phyloP scores from a whole-genome alignment of 129 eudicot genomes.

The Flaveria ramosissima region DNA sequence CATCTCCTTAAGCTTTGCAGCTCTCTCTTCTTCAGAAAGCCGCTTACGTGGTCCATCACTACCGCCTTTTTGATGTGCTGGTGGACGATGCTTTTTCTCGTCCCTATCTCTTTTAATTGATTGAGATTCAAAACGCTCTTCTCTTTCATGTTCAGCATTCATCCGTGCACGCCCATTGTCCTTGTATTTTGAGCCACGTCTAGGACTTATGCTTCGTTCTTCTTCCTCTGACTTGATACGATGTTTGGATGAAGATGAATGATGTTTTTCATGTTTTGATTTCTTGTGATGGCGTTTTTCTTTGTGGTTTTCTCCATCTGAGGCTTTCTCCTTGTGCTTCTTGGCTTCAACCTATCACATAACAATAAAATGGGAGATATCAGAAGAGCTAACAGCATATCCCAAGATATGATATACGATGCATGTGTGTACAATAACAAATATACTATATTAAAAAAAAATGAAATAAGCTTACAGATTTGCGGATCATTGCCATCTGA shows the following conservation, averaged over 20 bases:
- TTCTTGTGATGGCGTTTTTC: constrained; percentile 54
- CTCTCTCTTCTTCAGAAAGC: constrained; percentile 84
- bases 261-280: constrained; percentile 51
- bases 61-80: constrained; percentile 30
- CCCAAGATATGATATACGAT: neutral
- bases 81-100: constrained; percentile 28
- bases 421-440: neutral
- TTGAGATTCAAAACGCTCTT: constrained; percentile 28
- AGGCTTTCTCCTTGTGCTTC: constrained; percentile 56
- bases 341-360: constrained; percentile 66
- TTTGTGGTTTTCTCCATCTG: constrained; percentile 35
- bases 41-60: constrained; percentile 36
- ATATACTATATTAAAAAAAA: neutral
- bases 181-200: constrained; percentile 38
- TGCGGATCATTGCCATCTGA: constrained; percentile 95
- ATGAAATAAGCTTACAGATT: constrained; percentile 55
- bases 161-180: constrained; percentile 24
- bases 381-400: neutral
- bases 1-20: constrained; percentile 81
- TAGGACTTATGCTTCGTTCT: constrained; percentile 30
- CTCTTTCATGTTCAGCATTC: constrained; percentile 28
- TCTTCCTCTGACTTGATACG: constrained; percentile 43
- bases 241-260: constrained; percentile 47
- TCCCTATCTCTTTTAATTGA: constrained; percentile 26
- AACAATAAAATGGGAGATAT: constrained; percentile 1